Conservation (phyloP, 202 grass and related monocot species). For the Carex arenaria region DNA sequence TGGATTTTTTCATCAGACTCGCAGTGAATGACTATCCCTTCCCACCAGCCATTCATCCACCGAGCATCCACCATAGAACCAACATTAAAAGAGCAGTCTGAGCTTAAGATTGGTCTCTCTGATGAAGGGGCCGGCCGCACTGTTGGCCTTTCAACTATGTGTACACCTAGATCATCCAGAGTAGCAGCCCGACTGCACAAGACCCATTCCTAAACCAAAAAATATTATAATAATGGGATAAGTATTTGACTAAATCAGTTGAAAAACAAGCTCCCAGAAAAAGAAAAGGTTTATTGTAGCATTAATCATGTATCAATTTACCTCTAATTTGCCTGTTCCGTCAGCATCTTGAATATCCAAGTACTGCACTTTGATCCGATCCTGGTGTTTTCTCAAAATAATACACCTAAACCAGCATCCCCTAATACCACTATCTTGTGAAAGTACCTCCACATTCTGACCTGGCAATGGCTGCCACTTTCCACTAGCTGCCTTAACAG, state of each 20-base stretch:
- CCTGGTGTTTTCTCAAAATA: slow-evolving; percentile 56
- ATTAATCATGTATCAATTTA: slow-evolving; percentile 25
- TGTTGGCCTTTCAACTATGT: slow-evolving; percentile 45
- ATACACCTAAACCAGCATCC: slow-evolving; percentile 94
- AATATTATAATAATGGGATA: not conserved
- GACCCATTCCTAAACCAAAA: slow-evolving; percentile 79
- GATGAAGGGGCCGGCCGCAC: slow-evolving; percentile 42
- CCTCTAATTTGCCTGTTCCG: slow-evolving; percentile 66
- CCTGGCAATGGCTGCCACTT: slow-evolving; percentile 45
- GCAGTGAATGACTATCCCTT: slow-evolving; percentile 58
- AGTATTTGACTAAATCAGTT: not conserved
- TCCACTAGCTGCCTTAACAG: slow-evolving; percentile 11
- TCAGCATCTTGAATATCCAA: slow-evolving; percentile 78
- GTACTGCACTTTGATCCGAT: slow-evolving; percentile 80
- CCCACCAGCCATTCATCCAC: slow-evolving; percentile 96
- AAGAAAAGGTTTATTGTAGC: not conserved
- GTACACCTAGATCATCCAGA: slow-evolving; percentile 53
- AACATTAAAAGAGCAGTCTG: slow-evolving; percentile 25
- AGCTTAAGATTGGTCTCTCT: not conserved
- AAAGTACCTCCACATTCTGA: slow-evolving; percentile 60
- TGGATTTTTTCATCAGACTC: slow-evolving; percentile 34
- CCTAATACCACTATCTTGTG: slow-evolving; percentile 91
- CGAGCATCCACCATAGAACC: slow-evolving; percentile 75
- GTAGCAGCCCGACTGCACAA: slow-evolving; percentile 44
- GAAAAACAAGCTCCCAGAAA: not conserved